A percentile compares a stretch with the other conserved stretches of the same genome.
phyloP scores from a whole-genome alignment of 78 protist genomes.

The Chrysochromulina parva region DNA sequence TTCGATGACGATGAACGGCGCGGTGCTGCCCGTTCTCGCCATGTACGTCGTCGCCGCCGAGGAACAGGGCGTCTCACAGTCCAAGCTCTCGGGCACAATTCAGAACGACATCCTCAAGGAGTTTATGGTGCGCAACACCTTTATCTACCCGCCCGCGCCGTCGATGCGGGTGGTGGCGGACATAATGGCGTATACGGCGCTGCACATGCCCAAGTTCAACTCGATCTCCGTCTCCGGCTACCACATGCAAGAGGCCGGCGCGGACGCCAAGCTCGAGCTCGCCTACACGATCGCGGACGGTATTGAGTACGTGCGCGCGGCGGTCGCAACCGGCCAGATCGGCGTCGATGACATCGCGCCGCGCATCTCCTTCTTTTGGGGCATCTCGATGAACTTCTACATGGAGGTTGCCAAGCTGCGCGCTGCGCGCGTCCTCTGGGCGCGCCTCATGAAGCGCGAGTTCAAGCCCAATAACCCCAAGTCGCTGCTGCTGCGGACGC shows the following conservation, averaged over 20 bases:
- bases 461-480: constrained; percentile 82
- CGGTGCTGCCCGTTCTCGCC: constrained; percentile 94
- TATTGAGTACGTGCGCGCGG: constrained; percentile 75
- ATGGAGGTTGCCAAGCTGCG: constrained; percentile 79
- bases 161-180: constrained; percentile 93
- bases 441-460: constrained; percentile 75
- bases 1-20: constrained; percentile 99
- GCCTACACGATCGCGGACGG: constrained; percentile 98
- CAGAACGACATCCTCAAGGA: constrained; percentile 97
- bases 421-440: constrained; percentile 98
- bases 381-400: constrained; percentile 90
- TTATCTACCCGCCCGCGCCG: constrained; percentile 95
- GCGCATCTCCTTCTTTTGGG: constrained; percentile 96
- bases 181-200: constrained; percentile 88
- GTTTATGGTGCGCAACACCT: constrained; percentile 95
- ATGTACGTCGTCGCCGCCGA: constrained; percentile 74
- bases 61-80: constrained; percentile 84
- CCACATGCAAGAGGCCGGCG: constrained; percentile 98
- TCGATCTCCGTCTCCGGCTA: constrained; percentile 96
- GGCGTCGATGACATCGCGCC: constrained; percentile 89
- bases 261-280: constrained; percentile 87
- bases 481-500: constrained; percentile 93
- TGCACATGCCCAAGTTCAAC: constrained; percentile 94
- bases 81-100: constrained; percentile 91
- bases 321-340: not conserved